Evolutionary conservation across 495 filamentous ascomycete species (phyloP), one percentile per base, ranked within the genome.

Genomic region (Podospora bellae-mahoneyi): DNA sequence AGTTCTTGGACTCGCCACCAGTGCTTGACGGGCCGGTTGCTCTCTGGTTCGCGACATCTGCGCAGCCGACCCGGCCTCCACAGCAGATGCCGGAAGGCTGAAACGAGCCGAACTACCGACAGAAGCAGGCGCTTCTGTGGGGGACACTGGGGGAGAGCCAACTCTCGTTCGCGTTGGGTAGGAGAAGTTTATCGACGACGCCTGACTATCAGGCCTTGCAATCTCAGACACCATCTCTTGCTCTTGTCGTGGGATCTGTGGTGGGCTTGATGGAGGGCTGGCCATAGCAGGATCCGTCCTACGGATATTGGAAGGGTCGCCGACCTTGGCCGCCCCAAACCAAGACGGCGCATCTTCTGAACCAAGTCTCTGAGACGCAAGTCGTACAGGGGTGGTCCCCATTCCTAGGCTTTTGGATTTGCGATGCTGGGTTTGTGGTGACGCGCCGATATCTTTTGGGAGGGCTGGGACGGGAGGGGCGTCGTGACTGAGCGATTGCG

Each of bases 161-260:
- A 75, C 67, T 28, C 72, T 75, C 48, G 64, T 44, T 27, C 77
- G 60, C 2, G 71, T 88, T 3, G 93, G 93, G 54, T 93, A 92
- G 6, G 93, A 97, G 73, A 95, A 96, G 78, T 97, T 96, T 71
- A 94, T 82, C 3, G 91, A 93, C 56, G 80, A 82, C 16, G 81
- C 86, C 71, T 86, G 82, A 73, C 88, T 92, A 19, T 79, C 82
- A 13, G 90, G 83, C 65, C 87, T 79, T 10, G 32, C 62, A 4
- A 28, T 67, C 10, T 75, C 74, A 15, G 54, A 3, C 13, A 26
- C 32, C 4, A 71, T 66, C 44, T 70, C 71, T 2, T 71, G 39
- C 39, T 48, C 68, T 9, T 30, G 57, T 5, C 65, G 39, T 16
- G 63, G 58, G 16, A 61, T 20, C 59, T 75, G 75, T 10, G 76